Base-by-base conservation (phyloP, 2,329 filamentous ascomycete species). In the Tolypocladium ophioglossoides region DNA sequence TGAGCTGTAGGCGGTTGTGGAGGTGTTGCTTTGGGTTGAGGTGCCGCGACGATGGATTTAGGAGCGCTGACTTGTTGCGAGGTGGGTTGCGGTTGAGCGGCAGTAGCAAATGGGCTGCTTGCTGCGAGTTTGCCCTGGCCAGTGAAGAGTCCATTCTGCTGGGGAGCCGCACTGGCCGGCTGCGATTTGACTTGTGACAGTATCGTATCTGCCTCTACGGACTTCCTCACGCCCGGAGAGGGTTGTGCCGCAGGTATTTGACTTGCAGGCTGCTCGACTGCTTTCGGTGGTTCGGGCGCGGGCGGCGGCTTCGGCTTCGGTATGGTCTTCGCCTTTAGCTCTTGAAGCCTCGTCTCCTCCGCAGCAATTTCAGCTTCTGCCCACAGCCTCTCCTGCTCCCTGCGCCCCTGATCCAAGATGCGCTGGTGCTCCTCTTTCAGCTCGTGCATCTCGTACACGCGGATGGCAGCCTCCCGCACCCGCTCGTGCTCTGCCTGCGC, bases 401-500 rank as follows among this genome's bases (percentile, higher is more conserved):
- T 70, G 41, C 70, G 69, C 61, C 79, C 75, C 52, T 73, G 69
- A 46, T 73, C 70, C 30, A 70, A 53, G 48, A 79, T 71, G 14
- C 71, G 67, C 38, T 69, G 64, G 56, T 74, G 69, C 57, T 78
- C 71, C 57, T 76, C 69, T 52, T 75, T 66, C 18, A 76, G 62
- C 55, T 76, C 70, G 55, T 81, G 72, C 41, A 78, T 66, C 55
- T 77, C 68, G 54, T 72, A 77, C 8, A 75, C 75, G 18, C 72
- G 70, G 38, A 79, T 66, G 9, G 79, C 79, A 34, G 70, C 69
- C 53, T 76, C 70, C 32, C 78, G 77, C 12, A 92, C 78, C 32
- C 80, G 77, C 39, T 87, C 80, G 66, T 91, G 87, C 63, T 86
- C 80, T 16, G 76, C 75, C 50, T 82, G 81, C 4, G 85, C 85